A percentile compares a stretch with the other conserved stretches of the same genome.
These are phyloP conservation scores for Saprolegnia diclina DNA, from an alignment of 352 stramenopile species.

Conservation along the genomic window DNA sequence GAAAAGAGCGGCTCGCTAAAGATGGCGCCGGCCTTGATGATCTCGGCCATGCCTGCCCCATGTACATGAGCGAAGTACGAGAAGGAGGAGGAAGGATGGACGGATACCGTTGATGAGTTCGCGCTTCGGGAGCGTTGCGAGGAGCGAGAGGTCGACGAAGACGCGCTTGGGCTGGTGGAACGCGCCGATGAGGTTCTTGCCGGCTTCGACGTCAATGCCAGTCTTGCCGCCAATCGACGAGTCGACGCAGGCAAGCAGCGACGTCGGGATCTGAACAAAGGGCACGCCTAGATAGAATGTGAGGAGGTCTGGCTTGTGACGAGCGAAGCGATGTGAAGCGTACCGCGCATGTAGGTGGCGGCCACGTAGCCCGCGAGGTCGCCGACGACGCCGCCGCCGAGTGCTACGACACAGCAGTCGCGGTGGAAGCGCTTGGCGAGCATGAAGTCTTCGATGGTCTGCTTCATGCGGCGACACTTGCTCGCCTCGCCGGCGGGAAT, in stretches of 20 bases:
- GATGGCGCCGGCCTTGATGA: slow-evolving; percentile 98
- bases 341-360: slow-evolving; percentile 94
- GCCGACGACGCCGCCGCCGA: slow-evolving; percentile 97
- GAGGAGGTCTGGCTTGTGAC: neutral
- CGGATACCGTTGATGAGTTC: slow-evolving; percentile 82
- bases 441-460: slow-evolving; percentile 72
- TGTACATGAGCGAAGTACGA: neutral
- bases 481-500: slow-evolving; percentile 64
- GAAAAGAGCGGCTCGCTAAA: slow-evolving; percentile 91
- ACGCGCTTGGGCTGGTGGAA: slow-evolving; percentile 98
- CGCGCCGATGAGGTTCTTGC: slow-evolving; percentile 98
- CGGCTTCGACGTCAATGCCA: slow-evolving; percentile 92
- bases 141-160: slow-evolving; percentile 91
- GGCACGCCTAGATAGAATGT: slow-evolving; percentile 35
- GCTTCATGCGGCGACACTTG: slow-evolving; percentile 75
- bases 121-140: slow-evolving; percentile 93
- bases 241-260: slow-evolving; percentile 98
- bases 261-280: slow-evolving; percentile 93
- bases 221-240: slow-evolving; percentile 98
- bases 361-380: slow-evolving; percentile 98
- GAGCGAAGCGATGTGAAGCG: slow-evolving; percentile 25
- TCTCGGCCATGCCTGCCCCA: slow-evolving; percentile 86
- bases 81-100: neutral
- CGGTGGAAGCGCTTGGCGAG: slow-evolving; percentile 74
- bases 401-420: slow-evolving; percentile 73